Evolutionary conservation across 2,329 filamentous ascomycete genomes (phyloP).

Genomic region (Penicillium sp.): DNA sequence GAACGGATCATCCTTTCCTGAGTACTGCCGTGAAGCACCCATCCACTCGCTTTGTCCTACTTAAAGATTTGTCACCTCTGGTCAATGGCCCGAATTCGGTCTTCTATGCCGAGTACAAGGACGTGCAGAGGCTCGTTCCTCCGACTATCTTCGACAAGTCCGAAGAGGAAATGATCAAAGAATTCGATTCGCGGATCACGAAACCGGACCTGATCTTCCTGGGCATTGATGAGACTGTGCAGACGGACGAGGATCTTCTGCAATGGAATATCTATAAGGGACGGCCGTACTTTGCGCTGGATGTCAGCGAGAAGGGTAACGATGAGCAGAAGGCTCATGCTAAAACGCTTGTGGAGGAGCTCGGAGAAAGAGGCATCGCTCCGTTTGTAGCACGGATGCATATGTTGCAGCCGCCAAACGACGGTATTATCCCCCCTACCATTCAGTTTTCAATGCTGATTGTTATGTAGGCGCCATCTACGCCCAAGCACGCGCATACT

Average conservation of each 20-base stretch:
- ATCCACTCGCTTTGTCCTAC: constrained; percentile 63
- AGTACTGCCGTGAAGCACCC: constrained; percentile 47
- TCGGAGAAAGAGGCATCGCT: constrained; percentile 59
- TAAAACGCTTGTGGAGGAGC: constrained; percentile 54
- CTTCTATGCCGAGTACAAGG: constrained; percentile 63
- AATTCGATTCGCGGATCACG: constrained; percentile 68
- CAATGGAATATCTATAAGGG: constrained; percentile 64
- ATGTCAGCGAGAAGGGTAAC: constrained; percentile 70
- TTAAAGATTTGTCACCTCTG: constrained; percentile 75
- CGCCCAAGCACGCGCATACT: constrained; percentile 78
- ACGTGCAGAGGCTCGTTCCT: constrained; percentile 68
- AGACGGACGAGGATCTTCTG: constrained; percentile 36
- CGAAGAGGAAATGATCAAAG: constrained; percentile 69
- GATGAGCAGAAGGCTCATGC: constrained; percentile 55
- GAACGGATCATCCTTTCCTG: constrained; percentile 45
- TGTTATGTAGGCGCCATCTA: constrained; percentile 70
- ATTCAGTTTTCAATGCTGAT: neutral
- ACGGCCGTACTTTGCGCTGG: constrained; percentile 81
- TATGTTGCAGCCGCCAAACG: constrained; percentile 57
- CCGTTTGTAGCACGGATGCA: constrained; percentile 66
- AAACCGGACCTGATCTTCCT: constrained; percentile 76
- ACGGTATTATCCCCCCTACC: constrained; percentile 45
- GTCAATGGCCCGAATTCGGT: constrained; percentile 59
- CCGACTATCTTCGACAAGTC: constrained; percentile 64
- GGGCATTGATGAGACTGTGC: constrained; percentile 66